Percentiles rank a stretch among this genome's conserved stretches.
Conservation (phyloP, 306 rosid species). For the Urtica urens region DNA sequence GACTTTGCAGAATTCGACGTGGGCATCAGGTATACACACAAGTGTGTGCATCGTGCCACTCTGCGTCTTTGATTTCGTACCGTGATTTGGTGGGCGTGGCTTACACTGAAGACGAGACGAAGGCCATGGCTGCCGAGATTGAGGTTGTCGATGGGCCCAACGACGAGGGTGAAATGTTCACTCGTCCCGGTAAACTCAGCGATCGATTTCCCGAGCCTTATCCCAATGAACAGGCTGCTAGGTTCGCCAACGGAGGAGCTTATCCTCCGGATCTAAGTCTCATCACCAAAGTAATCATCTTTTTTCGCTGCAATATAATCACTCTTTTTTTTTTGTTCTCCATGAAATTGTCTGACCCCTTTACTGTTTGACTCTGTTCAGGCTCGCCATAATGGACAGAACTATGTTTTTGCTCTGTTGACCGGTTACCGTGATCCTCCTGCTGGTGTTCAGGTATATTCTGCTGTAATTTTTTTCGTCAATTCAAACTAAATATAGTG, state of each 20-base stretch:
- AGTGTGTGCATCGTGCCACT: conserved; percentile 98
- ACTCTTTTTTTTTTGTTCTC: not conserved
- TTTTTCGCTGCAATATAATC: conserved; percentile 12
- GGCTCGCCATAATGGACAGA: conserved; percentile 99
- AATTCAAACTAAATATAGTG: not conserved
- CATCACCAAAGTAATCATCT: conserved; percentile 73
- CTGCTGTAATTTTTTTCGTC: not conserved
- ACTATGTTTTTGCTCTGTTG: conserved; percentile 76
- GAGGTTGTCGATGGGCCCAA: conserved; percentile 97
- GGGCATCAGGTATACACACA: conserved; percentile 95
- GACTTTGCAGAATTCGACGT: conserved; percentile 79
- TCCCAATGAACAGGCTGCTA: conserved; percentile 93
- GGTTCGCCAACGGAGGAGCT: conserved; percentile 98
- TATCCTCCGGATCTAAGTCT: conserved; percentile 98
- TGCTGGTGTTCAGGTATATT: conserved; percentile 74
- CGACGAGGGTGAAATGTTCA: conserved; percentile 97
- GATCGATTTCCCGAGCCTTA: conserved; percentile 93
- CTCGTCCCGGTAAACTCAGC: conserved; percentile 97
- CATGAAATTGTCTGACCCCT: conserved; percentile 5
- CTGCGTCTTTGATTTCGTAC: conserved; percentile 87
- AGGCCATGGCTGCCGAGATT: conserved; percentile 99
- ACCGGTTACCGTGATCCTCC: conserved; percentile 97
- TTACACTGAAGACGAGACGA: conserved; percentile 91
- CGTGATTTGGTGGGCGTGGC: conserved; percentile 99
- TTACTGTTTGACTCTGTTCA: no score